Evolutionary conservation across 352 stramenopile species (phyloP), one percentile per base, ranked within the genome.

Genomic region (Pythium dissimile): DNA sequence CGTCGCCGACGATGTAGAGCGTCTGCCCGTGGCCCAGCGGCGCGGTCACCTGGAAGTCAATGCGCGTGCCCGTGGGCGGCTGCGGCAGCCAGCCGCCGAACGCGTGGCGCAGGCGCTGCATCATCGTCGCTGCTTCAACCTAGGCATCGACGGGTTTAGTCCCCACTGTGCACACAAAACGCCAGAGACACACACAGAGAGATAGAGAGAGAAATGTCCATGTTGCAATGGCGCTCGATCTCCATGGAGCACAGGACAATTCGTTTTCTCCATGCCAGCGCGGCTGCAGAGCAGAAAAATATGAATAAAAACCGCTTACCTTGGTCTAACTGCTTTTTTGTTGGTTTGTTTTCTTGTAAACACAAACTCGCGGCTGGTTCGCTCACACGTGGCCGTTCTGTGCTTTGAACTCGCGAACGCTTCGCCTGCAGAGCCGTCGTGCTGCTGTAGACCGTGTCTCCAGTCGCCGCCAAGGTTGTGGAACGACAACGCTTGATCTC

Each of bases 11-110:
- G 20, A 94, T 77, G 67, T 86, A 92, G 46, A 94, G 62, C 47
- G 75, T 91, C 68, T 94, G 71, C 44, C 84, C 84, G 59, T 94
- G 84, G 44, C 73, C 79, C 27, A 94, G 64, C 41, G 75, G 35
- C 45, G 84, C 84, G 41, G 73, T 86, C 42, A 94, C 80, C 46
- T 94, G 82, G 57, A 94, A 94, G 56, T 92, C 83, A 32, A 94
- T 73, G 35, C 84, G 73, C 45, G 80, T 91, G 55, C 84, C 81
- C 5, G 69, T 55, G 32, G 76, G 80, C 30, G 79, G 68, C 55
- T 69, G 67, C 24, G 72, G 77, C 35, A 88, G 64, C 15, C 83
- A 83, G 67, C 81, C 90, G 49, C 80, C 80, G 24, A 94, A 82
- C 44, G 78, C 81, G 48, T 94, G 84, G 34, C 84, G 81, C 38